Conservation (phyloP, 495 filamentous ascomycete species). For the Tetracladium setigerum region DNA sequence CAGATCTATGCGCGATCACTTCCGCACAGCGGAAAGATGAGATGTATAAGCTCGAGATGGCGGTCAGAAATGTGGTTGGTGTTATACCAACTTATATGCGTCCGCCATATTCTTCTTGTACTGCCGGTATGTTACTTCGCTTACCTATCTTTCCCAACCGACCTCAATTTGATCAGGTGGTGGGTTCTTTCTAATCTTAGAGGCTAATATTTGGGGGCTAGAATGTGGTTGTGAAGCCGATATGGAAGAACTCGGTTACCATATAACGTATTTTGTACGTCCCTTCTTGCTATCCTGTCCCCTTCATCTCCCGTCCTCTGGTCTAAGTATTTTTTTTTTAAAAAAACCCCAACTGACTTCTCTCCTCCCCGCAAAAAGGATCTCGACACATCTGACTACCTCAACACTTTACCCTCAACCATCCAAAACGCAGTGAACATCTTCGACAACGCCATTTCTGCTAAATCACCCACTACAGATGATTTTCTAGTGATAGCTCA, state of each 20-base stretch:
- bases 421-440: slow-evolving; percentile 69
- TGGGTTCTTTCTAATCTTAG: background rate
- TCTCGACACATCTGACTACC: slow-evolving; percentile 74
- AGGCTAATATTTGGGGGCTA: background rate
- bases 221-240: slow-evolving; percentile 49
- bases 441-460: slow-evolving; percentile 45
- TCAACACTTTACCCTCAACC: slow-evolving; percentile 46
- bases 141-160: slow-evolving; percentile 53
- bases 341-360: background rate
- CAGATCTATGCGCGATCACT: slow-evolving; percentile 49
- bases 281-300: slow-evolving; percentile 50
- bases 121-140: slow-evolving; percentile 70
- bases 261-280: slow-evolving; percentile 62
- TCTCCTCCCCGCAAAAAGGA: slow-evolving; percentile 32
- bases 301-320: slow-evolving; percentile 60
- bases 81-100: slow-evolving; percentile 70
- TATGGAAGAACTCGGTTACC: slow-evolving; percentile 54
- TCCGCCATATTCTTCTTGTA: slow-evolving; percentile 60
- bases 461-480: slow-evolving; percentile 29
- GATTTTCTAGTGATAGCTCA: slow-evolving; percentile 41
- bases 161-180: background rate
- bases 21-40: slow-evolving; percentile 43
- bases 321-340: slow-evolving; percentile 62
- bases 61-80: slow-evolving; percentile 62
- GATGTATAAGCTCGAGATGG: slow-evolving; percentile 63